These are phyloP conservation scores for Candida hungchunana DNA, from an alignment of 805 yeast species.

Conservation along the genomic window DNA sequence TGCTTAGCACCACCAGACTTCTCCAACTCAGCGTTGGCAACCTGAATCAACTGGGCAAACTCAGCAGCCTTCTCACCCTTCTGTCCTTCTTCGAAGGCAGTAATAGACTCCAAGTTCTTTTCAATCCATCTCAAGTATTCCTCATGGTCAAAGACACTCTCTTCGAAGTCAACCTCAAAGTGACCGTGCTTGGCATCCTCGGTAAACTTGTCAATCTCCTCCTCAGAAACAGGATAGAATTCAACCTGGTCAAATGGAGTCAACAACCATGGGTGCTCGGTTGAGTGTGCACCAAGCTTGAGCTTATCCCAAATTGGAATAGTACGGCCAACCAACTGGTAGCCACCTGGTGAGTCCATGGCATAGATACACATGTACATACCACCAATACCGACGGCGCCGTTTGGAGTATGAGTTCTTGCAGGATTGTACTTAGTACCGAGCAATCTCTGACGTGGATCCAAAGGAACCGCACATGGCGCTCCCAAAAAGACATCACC, in stretches of 20 bases:
- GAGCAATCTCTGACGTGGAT: slow-evolving; percentile 88
- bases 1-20: slow-evolving; percentile 44
- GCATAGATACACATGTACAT: slow-evolving; percentile 98
- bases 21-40: slow-evolving; percentile 70
- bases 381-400: slow-evolving; percentile 97
- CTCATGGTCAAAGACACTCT: slow-evolving; percentile 77
- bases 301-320: slow-evolving; percentile 97
- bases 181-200: slow-evolving; percentile 79
- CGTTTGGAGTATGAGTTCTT: slow-evolving; percentile 92
- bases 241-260: slow-evolving; percentile 92
- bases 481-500: slow-evolving; percentile 98
- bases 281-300: slow-evolving; percentile 61
- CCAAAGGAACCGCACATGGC: slow-evolving; percentile 97
- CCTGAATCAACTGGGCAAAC: slow-evolving; percentile 77
- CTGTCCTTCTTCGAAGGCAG: slow-evolving; percentile 59
- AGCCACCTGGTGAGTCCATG: slow-evolving; percentile 95
- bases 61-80: slow-evolving; percentile 81
- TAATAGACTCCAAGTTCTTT: slow-evolving; percentile 68
- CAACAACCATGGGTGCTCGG: slow-evolving; percentile 81
- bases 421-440: slow-evolving; percentile 97
- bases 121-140: slow-evolving; percentile 76
- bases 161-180: slow-evolving; percentile 69
- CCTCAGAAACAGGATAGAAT: slow-evolving; percentile 87
- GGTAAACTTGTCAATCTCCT: slow-evolving; percentile 64
- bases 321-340: slow-evolving; percentile 93